Evolutionary conservation across 441 rosid genomes (phyloP), one percentile per base, ranked within the genome.

Genomic region (Melastoma candidum): DNA sequence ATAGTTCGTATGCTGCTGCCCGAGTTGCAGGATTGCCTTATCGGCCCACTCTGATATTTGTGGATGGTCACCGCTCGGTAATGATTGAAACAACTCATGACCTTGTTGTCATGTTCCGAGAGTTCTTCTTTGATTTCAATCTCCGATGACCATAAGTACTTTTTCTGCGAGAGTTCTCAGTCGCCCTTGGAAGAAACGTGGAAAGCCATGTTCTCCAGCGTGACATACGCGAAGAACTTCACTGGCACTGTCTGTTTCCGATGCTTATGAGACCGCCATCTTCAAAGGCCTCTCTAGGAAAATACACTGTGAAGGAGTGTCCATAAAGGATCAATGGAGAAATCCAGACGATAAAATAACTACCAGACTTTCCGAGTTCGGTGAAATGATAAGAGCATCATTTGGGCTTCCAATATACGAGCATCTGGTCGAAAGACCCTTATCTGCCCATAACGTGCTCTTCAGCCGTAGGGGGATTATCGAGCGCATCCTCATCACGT

Each of bases 51-150:
- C 48, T 90, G 76, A 75, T 87, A 64, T 87, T 90, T 58, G 70
- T 90, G 13, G 98, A 87, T 59, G 98, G 96, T 53, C 98, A 90
- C 59, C 83, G 85, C 64, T 68, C 55, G 71, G 96, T 85, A 77
- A 29, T 29, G 4, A 29, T 29, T 7, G 3, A 29, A 29, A 29
- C 39, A 29, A 29, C 39, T 29, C 39, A 7, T 29, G 4, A 29
- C 39, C 39, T 29, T 29, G 39, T 29, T 3, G 39, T 29, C 39
- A 29, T 29, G 39, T 29, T 29, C 7, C n/a, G 39, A 29, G 39
- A 3, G 2, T 29, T 3, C 39, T 1, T 29, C 39, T 7, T 29
- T 7, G 39, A 7, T 29, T 29, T 4, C 39, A 29, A 3, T 29
- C 39, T 29, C 39, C 7, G 39, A 29, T 7, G 39, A 29, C 39